Percentiles rank a stretch among this genome's conserved stretches.
Evolutionary conservation across 495 filamentous ascomycete species (phyloP).

Genomic region (Tuber borchii): DNA sequence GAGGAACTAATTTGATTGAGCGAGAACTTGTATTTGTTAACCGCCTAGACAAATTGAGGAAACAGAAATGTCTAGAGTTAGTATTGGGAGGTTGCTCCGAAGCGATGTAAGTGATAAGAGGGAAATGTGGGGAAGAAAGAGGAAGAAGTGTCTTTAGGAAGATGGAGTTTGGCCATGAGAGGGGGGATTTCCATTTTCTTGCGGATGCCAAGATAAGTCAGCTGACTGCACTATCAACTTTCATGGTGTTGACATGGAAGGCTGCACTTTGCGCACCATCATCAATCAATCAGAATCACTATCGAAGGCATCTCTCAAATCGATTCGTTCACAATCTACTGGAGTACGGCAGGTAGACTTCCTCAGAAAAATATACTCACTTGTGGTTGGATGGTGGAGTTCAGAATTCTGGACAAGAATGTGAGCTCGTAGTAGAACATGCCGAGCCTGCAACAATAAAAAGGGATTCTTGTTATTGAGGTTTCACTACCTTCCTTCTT

Average conservation of each 20-base stretch:
- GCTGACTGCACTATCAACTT: background rate
- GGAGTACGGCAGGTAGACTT: background rate
- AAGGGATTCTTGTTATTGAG: background rate
- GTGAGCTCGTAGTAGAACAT: background rate
- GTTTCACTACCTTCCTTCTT: background rate
- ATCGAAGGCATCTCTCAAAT: background rate
- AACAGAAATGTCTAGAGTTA: constrained; percentile 13
- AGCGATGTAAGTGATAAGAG: constrained; percentile 5
- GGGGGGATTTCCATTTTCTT: constrained; percentile 31
- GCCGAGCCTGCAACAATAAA: background rate
- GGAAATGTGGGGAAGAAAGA: constrained; percentile 11
- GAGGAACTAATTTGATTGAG: background rate
- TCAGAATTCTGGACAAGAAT: background rate
- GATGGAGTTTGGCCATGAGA: constrained; percentile 15
- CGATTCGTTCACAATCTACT: constrained; percentile 1
- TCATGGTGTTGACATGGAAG: background rate
- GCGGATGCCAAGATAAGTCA: constrained; percentile 22
- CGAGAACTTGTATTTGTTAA: background rate
- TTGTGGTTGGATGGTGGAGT: background rate
- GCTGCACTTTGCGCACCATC: background rate
- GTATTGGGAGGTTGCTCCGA: constrained; percentile 9
- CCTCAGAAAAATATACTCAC: background rate
- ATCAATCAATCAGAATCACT: background rate
- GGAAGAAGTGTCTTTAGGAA: constrained; percentile 8
- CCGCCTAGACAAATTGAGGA: background rate